phyloP scores from a whole-genome alignment of 768 basidiomycete genomes.

The Gloeostereum incarnatum region DNA sequence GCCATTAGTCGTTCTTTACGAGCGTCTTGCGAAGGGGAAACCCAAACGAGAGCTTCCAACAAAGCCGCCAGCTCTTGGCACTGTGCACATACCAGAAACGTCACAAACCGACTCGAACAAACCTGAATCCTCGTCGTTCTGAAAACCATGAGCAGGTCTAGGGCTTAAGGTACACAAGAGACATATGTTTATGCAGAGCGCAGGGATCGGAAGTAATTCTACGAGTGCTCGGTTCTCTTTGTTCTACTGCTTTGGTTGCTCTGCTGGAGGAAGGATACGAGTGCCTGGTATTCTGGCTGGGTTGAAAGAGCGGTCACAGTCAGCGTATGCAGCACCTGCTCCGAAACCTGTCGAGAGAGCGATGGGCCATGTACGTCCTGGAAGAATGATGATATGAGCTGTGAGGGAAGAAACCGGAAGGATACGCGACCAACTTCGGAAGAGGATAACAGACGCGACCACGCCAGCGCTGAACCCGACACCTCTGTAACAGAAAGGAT shows the following conservation, averaged over 20 bases:
- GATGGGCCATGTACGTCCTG: constrained; percentile 91
- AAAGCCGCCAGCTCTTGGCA: too few species aligned
- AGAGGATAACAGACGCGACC: constrained; percentile 82
- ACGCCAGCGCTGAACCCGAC: constrained; percentile 87
- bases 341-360: constrained; percentile 83
- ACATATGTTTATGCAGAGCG: too few species aligned
- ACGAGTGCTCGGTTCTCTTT: constrained; percentile 1
- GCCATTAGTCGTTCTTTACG: constrained; percentile 53
- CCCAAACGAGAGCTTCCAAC: constrained; percentile 24
- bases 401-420: constrained; percentile 2
- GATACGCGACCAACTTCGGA: constrained; percentile 67
- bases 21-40: constrained; percentile 35
- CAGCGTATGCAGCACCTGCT: constrained; percentile 78
- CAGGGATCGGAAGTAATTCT: too few species aligned
- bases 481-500: constrained; percentile 38
- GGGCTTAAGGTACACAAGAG: too few species aligned
- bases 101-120: too few species aligned
- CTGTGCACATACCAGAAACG: too few species aligned
- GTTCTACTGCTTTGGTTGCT: constrained; percentile 13
- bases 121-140: too few species aligned
- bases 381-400: not conserved
- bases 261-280: constrained; percentile 45
- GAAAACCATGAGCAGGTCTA: too few species aligned
- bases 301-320: constrained; percentile 92
- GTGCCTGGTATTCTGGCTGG: constrained; percentile 82